Conservation (phyloP, 768 basidiomycete genomes). For the Fomitopsis serialis region DNA sequence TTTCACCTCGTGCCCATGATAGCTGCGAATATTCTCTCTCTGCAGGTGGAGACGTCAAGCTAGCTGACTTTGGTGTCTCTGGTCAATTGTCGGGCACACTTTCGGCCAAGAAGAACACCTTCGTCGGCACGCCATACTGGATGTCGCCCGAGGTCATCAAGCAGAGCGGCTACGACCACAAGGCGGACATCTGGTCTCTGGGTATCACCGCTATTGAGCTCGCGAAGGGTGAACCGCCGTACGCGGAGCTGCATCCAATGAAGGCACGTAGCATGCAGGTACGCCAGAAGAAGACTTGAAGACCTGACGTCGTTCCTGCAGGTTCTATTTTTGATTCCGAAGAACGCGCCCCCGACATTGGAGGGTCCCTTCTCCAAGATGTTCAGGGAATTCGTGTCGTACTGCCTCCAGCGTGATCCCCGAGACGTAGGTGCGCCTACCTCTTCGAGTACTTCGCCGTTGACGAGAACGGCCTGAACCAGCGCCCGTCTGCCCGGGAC, state of each 20-base stretch:
- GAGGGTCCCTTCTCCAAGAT: constrained; percentile 89
- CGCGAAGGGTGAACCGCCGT: constrained; percentile 96
- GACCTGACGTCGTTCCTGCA: constrained; percentile 22
- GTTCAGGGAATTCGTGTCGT: constrained; percentile 91
- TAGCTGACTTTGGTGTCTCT: constrained; percentile 98
- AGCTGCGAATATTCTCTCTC: constrained; percentile 93
- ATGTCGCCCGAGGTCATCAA: constrained; percentile 99
- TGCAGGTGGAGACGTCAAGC: constrained; percentile 90
- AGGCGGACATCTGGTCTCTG: constrained; percentile 98
- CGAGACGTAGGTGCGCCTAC: constrained; percentile 58
- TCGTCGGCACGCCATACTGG: constrained; percentile 98
- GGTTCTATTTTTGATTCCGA: constrained; percentile 97
- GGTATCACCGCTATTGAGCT: constrained; percentile 97
- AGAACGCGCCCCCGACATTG: constrained; percentile 89
- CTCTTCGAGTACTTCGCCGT: constrained; percentile 13
- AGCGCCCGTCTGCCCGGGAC: constrained; percentile 94
- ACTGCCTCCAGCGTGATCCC: constrained; percentile 92
- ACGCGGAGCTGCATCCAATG: constrained; percentile 98
- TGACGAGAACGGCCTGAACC: constrained; percentile 9
- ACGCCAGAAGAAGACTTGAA: too few species aligned
- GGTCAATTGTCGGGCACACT: constrained; percentile 93
- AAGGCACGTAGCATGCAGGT: constrained; percentile 57
- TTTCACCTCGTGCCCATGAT: neutral
- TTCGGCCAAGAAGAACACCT: constrained; percentile 96
- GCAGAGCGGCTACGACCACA: constrained; percentile 98